phyloP scores from a whole-genome alignment of 2,329 filamentous ascomycete genomes.

The Ophiostoma novo-ulmi region DNA sequence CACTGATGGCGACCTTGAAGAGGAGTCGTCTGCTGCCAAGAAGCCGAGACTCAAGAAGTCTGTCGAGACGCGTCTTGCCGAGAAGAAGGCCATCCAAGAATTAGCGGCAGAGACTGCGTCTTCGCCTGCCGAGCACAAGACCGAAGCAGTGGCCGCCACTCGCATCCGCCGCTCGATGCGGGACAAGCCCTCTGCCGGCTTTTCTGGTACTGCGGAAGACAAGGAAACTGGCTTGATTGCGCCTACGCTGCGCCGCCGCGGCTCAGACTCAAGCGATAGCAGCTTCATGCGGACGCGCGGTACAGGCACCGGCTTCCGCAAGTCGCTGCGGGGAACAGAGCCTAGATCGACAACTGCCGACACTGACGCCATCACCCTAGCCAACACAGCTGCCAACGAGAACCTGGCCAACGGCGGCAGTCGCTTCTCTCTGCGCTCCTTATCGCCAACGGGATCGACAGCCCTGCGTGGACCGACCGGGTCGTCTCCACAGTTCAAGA shows the following conservation, averaged over 20 bases:
- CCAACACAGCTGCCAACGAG: conserved; percentile 18
- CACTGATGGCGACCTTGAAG: conserved; percentile 43
- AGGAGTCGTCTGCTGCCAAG: conserved; percentile 34
- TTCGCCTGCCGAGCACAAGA: not conserved
- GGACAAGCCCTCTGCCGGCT: conserved; percentile 23
- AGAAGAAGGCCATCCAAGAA: conserved; percentile 35
- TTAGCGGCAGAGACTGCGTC: not conserved
- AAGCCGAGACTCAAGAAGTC: conserved; percentile 40
- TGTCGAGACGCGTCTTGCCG: conserved; percentile 40
- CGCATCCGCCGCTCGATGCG: conserved; percentile 21
- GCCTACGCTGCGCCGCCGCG: conserved; percentile 44
- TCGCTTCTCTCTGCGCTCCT: conserved; percentile 63
- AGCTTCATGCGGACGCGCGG: conserved; percentile 64
- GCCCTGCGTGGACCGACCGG: conserved; percentile 44
- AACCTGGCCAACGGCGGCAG: conserved; percentile 26
- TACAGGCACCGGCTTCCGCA: conserved; percentile 59
- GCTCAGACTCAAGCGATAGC: conserved; percentile 67
- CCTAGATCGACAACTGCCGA: conserved; percentile 26
- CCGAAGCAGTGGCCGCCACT: conserved; percentile 24
- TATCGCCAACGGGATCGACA: conserved; percentile 60
- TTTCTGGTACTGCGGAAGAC: conserved; percentile 27
- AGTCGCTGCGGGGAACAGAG: conserved; percentile 59
- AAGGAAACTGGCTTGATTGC: conserved; percentile 25
- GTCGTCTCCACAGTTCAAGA: conserved; percentile 45
- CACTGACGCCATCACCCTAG: conserved; percentile 2